Evolutionary conservation across 2,329 filamentous ascomycete species (phyloP).

Genomic region (Fusarium clavum): DNA sequence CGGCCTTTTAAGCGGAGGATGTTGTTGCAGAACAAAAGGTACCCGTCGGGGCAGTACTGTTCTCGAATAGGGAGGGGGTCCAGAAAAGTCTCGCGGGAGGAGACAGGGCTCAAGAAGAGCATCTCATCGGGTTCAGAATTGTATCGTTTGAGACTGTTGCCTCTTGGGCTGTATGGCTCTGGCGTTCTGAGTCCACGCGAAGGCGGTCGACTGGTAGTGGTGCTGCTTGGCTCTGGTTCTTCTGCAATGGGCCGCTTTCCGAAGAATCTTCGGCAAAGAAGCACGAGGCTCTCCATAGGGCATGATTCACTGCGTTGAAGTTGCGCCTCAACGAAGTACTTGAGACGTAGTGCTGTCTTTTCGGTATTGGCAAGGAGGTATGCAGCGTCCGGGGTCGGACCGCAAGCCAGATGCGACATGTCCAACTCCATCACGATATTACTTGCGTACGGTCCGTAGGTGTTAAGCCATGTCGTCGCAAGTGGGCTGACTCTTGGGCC

Average conservation of each 20-base stretch:
- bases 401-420: slow-evolving; percentile 53
- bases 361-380: slow-evolving; percentile 40
- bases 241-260: slow-evolving; percentile 32
- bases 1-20: slow-evolving; percentile 48
- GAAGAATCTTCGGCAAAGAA: slow-evolving; percentile 53
- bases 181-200: slow-evolving; percentile 17
- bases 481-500: slow-evolving; percentile 49
- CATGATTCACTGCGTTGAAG: slow-evolving; percentile 34
- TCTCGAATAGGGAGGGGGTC: background rate
- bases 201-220: slow-evolving; percentile 23
- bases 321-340: slow-evolving; percentile 46
- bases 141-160: background rate
- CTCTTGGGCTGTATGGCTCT: slow-evolving; percentile 14
- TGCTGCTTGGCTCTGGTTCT: background rate
- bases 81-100: background rate
- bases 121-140: background rate
- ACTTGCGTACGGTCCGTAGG: slow-evolving; percentile 52
- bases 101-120: background rate
- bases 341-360: slow-evolving; percentile 45
- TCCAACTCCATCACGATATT: slow-evolving; percentile 57
- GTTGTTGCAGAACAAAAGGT: slow-evolving; percentile 49
- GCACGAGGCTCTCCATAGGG: slow-evolving; percentile 47
- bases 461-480: slow-evolving; percentile 51
- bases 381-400: slow-evolving; percentile 41
- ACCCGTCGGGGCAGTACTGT: slow-evolving; percentile 49